These are phyloP conservation scores for rapeseed (Brassica napus) DNA, from an alignment of 345 rosid genomes.

Conservation along the genomic window DNA sequence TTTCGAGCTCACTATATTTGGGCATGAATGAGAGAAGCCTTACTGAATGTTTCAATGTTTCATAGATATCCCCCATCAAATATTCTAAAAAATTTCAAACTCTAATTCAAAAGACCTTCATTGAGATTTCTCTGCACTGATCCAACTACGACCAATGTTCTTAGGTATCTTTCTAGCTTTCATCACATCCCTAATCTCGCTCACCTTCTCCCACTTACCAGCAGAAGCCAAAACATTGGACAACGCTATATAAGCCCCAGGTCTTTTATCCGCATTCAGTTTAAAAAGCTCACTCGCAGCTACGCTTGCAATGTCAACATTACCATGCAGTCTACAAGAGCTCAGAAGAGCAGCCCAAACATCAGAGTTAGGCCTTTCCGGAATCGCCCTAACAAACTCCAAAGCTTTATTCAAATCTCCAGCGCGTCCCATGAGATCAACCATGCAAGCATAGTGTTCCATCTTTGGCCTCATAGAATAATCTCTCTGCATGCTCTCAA, in stretches of 20 bases:
- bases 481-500: conserved; percentile 75
- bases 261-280: conserved; percentile 61
- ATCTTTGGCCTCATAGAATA: conserved; percentile 65
- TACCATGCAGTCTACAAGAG: conserved; percentile 67
- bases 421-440: conserved; percentile 85
- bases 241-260: conserved; percentile 84
- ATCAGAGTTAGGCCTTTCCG: conserved; percentile 73
- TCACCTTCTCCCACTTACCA: conserved; percentile 76
- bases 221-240: conserved; percentile 85
- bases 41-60: background rate
- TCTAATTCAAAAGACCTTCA: background rate
- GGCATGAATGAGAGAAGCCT: conserved; percentile 1
- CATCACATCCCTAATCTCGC: conserved; percentile 72
- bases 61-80: background rate
- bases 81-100: too few species aligned
- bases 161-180: conserved; percentile 63
- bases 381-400: conserved; percentile 60
- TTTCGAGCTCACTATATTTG: conserved; percentile 8
- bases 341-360: conserved; percentile 93
- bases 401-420: conserved; percentile 68
- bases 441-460: conserved; percentile 96
- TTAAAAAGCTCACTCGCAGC: conserved; percentile 80
- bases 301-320: conserved; percentile 59
- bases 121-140: conserved; percentile 44
- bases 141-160: conserved; percentile 74